phyloP scores from a whole-genome alignment of 2,329 filamentous ascomycete genomes.

The Alternaria sp. region DNA sequence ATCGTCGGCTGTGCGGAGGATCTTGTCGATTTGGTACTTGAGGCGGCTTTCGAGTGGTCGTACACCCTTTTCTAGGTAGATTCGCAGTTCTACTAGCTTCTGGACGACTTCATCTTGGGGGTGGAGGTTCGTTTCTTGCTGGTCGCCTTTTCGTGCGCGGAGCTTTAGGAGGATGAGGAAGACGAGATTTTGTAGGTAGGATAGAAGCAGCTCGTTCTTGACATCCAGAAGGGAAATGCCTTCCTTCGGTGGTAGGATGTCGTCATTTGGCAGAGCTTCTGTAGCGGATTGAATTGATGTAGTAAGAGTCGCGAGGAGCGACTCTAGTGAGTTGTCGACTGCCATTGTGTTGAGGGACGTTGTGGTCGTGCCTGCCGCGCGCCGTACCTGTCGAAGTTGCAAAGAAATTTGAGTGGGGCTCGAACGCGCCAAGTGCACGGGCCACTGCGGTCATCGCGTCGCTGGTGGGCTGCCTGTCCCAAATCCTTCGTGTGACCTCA shows the following conservation, averaged over 20 bases:
- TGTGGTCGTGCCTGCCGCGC: constrained; percentile 5
- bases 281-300: constrained; percentile 69
- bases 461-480: neutral
- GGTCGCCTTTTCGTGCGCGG: constrained; percentile 46
- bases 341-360: constrained; percentile 35
- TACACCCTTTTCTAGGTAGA: constrained; percentile 92
- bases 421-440: constrained; percentile 1
- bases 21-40: constrained; percentile 95
- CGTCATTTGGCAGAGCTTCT: constrained; percentile 59
- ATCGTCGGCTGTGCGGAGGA: constrained; percentile 84
- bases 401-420: constrained; percentile 24
- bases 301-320: constrained; percentile 53
- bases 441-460: neutral
- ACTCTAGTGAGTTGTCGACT: constrained; percentile 47
- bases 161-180: constrained; percentile 85
- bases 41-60: constrained; percentile 87
- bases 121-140: constrained; percentile 48
- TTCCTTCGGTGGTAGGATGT: constrained; percentile 75
- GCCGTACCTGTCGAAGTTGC: constrained; percentile 6
- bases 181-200: constrained; percentile 92
- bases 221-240: constrained; percentile 94
- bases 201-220: constrained; percentile 96
- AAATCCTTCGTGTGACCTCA: neutral
- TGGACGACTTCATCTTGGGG: constrained; percentile 74
- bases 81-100: constrained; percentile 87